Evolutionary conservation across 176 grass and related monocot species (phyloP), one percentile per base, ranked within the genome.

Genomic region (Thinopyrum elongatum): DNA sequence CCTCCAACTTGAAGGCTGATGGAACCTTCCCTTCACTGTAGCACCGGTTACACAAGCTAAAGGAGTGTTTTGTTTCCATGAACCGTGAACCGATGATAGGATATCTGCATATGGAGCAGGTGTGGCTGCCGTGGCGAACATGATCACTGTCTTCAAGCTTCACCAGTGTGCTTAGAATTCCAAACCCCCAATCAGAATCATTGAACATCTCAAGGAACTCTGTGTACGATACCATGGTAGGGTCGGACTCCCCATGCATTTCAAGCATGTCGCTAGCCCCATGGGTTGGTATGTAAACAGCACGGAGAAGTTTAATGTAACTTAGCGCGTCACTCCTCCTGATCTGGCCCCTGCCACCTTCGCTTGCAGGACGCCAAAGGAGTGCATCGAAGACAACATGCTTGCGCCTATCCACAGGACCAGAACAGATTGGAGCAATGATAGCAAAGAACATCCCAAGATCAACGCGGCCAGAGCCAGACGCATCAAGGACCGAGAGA

Each of bases 11-110:
- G 85, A 88, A 99, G 2, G 79, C 84, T 34, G 94, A 94, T 22
- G 97, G 97, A 78, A 99, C 97, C 87, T 99, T 99, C 83, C 97
- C 97, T 92, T 99, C 90, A 15, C 92, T 97, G 84, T 99, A 99
- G 76, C 97, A 99, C 22, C 89, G 90, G 35, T 90, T 96, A 74
- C 97, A 99, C 74, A 99, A 66, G 82, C 94, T 99, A 80, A 99
- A 99, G 1, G 63, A 82, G 78, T 90, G 84, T 65, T 96, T 96
- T 33, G 87, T 99, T 87, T 99, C 97, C 84, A 92, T 94, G 81
- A 99, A 99, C 80, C 92, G 88, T 30, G 97, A 96, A 26, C 97
- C 97, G 34, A 96, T 94, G 80, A 97, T 94, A 51, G 97, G 97
- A 41, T 93, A 99, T 30, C 81, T 82, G 80, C 97, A 99, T 79